A percentile compares a stretch with the other conserved stretches of the same genome.
Evolutionary conservation across 1,284 basidiomycete species (phyloP).

Genomic region (Leccinum proximum): DNA sequence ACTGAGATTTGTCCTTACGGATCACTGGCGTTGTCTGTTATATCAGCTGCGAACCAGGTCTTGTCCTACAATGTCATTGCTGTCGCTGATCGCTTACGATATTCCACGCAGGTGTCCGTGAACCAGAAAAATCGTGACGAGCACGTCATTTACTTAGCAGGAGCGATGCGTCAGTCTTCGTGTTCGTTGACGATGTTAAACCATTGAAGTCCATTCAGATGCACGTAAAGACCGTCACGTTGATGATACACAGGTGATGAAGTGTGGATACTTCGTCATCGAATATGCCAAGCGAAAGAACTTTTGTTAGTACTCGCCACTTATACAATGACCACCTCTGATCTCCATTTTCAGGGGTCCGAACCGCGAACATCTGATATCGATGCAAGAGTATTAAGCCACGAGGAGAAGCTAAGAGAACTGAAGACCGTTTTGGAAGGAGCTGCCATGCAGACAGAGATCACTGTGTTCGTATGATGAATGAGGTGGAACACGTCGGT

Average conservation of each 20-base stretch:
- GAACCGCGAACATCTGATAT: background rate
- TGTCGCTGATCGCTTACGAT: background rate
- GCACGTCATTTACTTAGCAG: background rate
- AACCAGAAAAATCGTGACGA: background rate
- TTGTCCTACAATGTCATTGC: background rate
- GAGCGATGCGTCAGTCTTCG: background rate
- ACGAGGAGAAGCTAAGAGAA: background rate
- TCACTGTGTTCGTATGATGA: slow-evolving; percentile 1
- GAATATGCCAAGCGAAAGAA: background rate
- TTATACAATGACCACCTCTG: background rate
- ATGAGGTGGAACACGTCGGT: background rate
- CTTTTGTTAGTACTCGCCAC: background rate
- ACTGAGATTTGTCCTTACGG: background rate
- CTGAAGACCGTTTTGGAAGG: background rate
- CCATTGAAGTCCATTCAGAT: background rate
- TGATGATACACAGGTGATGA: background rate
- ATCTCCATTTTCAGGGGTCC: background rate
- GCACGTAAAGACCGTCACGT: background rate
- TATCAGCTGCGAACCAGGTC: background rate
- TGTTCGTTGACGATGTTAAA: background rate
- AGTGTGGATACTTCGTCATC: background rate
- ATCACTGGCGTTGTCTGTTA: background rate
- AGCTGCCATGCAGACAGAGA: background rate
- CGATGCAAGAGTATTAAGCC: background rate
- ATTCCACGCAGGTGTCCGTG: background rate